Evolutionary conservation across 495 filamentous ascomycete genomes (phyloP).

Genomic region (Annulohypoxylon maeteangense): DNA sequence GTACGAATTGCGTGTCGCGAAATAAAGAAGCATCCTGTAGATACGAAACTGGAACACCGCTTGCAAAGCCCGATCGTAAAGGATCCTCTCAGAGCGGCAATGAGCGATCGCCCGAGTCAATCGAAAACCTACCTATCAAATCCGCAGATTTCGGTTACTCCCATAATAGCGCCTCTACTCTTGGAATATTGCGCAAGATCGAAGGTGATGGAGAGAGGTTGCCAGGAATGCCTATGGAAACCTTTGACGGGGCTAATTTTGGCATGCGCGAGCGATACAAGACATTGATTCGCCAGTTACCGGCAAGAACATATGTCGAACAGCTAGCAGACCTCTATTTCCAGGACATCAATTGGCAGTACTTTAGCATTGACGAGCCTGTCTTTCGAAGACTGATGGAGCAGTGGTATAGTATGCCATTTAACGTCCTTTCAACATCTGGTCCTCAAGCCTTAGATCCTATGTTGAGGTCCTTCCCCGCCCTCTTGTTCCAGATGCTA

Average conservation of each 20-base stretch:
- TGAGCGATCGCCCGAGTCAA: conserved; percentile 32
- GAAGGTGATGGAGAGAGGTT: conserved; percentile 49
- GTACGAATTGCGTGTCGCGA: conserved; percentile 68
- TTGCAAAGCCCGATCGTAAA: conserved; percentile 52
- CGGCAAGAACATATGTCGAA: conserved; percentile 62
- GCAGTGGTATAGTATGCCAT: conserved; percentile 62
- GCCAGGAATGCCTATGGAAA: conserved; percentile 43
- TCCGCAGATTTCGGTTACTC: conserved; percentile 61
- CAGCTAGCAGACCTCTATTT: conserved; percentile 67
- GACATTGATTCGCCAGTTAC: conserved; percentile 62
- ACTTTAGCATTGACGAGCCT: conserved; percentile 64
- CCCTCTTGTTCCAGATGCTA: conserved; percentile 66
- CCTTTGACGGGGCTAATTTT: conserved; percentile 42
- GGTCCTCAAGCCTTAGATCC: conserved; percentile 55
- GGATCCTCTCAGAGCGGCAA: conserved; percentile 30
- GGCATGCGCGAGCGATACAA: conserved; percentile 63
- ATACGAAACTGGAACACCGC: conserved; percentile 63
- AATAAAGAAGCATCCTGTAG: conserved; percentile 60
- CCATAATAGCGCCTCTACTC: conserved; percentile 54
- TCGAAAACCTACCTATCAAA: conserved; percentile 44
- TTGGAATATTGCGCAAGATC: conserved; percentile 63
- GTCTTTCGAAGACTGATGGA: conserved; percentile 61
- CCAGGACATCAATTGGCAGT: conserved; percentile 67
- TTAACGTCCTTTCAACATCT: conserved; percentile 53
- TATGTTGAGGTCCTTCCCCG: conserved; percentile 64